These are phyloP conservation scores for Trifolium pratense DNA, from an alignment of 306 rosid genomes.

Conservation along the genomic window DNA sequence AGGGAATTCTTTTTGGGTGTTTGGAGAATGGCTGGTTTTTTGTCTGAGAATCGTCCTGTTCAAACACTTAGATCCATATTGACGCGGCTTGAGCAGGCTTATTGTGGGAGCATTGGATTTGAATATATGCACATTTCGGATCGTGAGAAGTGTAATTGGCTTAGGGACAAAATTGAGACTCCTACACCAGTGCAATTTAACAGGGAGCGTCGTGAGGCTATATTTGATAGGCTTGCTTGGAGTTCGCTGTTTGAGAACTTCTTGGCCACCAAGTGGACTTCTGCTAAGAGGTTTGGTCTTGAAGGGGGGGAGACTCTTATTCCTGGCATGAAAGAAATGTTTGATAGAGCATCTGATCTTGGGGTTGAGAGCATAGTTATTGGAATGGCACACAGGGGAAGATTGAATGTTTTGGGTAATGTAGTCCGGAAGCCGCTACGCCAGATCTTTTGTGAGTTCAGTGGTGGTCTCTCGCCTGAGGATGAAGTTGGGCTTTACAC, in stretches of 20 bases:
- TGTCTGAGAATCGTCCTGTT: slow-evolving; percentile 94
- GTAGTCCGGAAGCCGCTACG: slow-evolving; percentile 91
- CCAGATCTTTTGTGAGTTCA: slow-evolving; percentile 87
- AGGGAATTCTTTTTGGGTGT: slow-evolving; percentile 96
- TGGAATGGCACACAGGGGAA: slow-evolving; percentile 95
- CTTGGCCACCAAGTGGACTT: slow-evolving; percentile 94
- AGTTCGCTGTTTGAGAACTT: slow-evolving; percentile 90
- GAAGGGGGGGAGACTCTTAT: slow-evolving; percentile 92
- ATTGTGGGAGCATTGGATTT: slow-evolving; percentile 90
- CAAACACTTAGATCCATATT: slow-evolving; percentile 90
- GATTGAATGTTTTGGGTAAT: slow-evolving; percentile 90
- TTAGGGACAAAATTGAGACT: slow-evolving; percentile 92
- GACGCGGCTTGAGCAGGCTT: slow-evolving; percentile 95
- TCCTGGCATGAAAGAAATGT: slow-evolving; percentile 97
- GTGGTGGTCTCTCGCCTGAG: slow-evolving; percentile 80
- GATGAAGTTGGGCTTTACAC: slow-evolving; percentile 91
- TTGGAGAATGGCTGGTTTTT: slow-evolving; percentile 95
- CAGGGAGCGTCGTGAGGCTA: slow-evolving; percentile 83
- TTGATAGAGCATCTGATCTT: slow-evolving; percentile 90
- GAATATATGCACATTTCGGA: slow-evolving; percentile 98
- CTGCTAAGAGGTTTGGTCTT: slow-evolving; percentile 96
- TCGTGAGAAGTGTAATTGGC: slow-evolving; percentile 87
- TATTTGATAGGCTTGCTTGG: slow-evolving; percentile 94
- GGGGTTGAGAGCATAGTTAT: slow-evolving; percentile 97
- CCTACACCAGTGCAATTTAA: slow-evolving; percentile 72